These are phyloP conservation scores for Umbelopsis ramanniana DNA, from an alignment of 192 early-diverging fungal species.

Conservation along the genomic window DNA sequence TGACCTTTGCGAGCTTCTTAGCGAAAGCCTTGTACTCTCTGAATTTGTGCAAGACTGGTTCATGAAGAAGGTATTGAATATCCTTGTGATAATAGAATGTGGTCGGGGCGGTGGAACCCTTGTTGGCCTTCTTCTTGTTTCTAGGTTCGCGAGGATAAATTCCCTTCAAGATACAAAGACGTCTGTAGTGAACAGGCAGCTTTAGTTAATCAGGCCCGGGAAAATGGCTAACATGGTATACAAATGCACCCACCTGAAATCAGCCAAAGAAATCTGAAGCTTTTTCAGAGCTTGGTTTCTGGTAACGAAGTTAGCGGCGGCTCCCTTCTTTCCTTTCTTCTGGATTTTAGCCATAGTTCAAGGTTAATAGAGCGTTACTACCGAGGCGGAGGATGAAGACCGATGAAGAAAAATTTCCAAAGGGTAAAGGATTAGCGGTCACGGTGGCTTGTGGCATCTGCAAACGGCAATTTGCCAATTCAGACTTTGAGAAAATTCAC, in stretches of 20 bases:
- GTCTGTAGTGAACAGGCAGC: constrained; percentile 50
- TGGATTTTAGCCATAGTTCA: constrained; percentile 62
- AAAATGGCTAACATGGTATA: neutral
- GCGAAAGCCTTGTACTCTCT: constrained; percentile 90
- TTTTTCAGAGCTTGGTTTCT: constrained; percentile 90
- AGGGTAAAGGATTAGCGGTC: neutral
- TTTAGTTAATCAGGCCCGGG: neutral
- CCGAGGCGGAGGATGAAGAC: constrained; percentile 2
- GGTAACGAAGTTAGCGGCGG: constrained; percentile 88
- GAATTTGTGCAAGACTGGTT: constrained; percentile 91
- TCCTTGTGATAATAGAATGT: constrained; percentile 97
- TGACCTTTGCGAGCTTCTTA: constrained; percentile 85
- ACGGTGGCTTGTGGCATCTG: neutral
- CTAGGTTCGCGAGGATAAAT: constrained; percentile 96
- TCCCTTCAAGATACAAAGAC: constrained; percentile 98
- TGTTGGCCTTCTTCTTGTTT: constrained; percentile 92
- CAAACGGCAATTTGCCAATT: constrained; percentile 5
- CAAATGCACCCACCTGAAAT: constrained; percentile 76
- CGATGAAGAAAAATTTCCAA: constrained; percentile 21
- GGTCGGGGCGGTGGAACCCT: constrained; percentile 81
- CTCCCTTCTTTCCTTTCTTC: constrained; percentile 90
- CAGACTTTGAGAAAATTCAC: neutral
- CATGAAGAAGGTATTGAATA: constrained; percentile 92
- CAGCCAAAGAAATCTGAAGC: constrained; percentile 91
- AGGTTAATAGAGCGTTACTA: neutral